Base-by-base conservation (phyloP, 805 yeast species). In the Candida arabinofermentans region DNA sequence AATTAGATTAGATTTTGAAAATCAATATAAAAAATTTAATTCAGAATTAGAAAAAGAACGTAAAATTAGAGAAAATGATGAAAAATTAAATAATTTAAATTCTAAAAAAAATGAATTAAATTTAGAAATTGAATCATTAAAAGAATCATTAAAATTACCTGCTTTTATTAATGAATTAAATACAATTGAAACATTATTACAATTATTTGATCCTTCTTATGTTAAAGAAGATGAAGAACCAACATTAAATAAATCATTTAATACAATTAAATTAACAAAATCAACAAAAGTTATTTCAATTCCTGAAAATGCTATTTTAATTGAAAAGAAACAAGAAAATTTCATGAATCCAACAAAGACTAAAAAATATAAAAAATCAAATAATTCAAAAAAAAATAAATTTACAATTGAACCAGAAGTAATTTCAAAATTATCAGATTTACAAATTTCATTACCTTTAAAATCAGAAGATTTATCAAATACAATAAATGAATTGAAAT, bases 101-200 rank as follows among this genome's bases (percentile, higher is more conserved):
- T 71, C 57, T 77, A 74, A 61, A 75, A 75, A 59, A 69, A 69
- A 55, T 60, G 73, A 63, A 57, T 66, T 51, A 69, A 66, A 58
- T 57, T 61, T 74, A 73, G 66, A 79, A 73, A 55, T 84, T 83
- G 87, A 86, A 54, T 72, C 77, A 58, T 79, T 78, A 57, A 77
- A 86, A 70, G 75, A 79, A 39, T 85, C 79, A 48, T 89, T 89
- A 36, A 64, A 66, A 34, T 67, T 67, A 53, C 96, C 98, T 23
- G 98, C 97, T 22, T 90, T 84, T 67, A 78, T 83, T 44, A 68
- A 68, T 34, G 96, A 93, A 67, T 83, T 91, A 55, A 73, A 74
- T 51, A 71, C 83, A 48, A 85, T 93, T 57, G 86, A 89, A 64
- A 69, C 75, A 41, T 72, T 89, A 60, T 72, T 90, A 61, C 58